These are phyloP conservation scores for Bonnemaisonia californica DNA, from an alignment of 31 red algal genomes.

Conservation along the genomic window DNA sequence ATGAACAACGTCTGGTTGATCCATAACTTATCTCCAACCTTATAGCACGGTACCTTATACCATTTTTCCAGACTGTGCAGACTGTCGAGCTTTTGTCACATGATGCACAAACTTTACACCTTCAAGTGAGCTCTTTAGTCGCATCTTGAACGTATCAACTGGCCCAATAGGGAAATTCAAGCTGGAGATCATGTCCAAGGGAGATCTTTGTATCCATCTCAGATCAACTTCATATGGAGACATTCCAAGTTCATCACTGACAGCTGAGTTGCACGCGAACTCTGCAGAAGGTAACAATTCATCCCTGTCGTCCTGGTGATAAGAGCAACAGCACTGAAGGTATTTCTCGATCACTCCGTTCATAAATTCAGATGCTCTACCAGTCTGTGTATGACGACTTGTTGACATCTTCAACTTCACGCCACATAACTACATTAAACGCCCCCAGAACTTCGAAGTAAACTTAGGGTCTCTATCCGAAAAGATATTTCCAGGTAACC, in stretches of 20 bases:
- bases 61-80: neutral
- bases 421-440: conserved; percentile 8
- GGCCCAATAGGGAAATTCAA: neutral
- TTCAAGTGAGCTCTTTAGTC: conserved; percentile 3
- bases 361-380: neutral
- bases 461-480: conserved; percentile 4
- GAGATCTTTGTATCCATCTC: neutral
- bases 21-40: neutral
- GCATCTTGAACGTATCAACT: neutral
- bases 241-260: conserved; percentile 10
- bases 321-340: neutral
- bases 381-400: conserved; percentile 1
- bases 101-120: conserved; percentile 1
- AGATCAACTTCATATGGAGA: conserved; percentile 23
- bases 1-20: neutral
- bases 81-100: neutral
- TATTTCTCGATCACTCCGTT: conserved; percentile 18
- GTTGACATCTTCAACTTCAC: conserved; percentile 14
- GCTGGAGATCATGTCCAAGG: neutral
- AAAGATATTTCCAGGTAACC: neutral
- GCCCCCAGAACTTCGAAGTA: neutral
- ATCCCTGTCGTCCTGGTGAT: too few relatives aligned
- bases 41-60: neutral
- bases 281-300: conserved; percentile 10
- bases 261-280: conserved; percentile 7